Evolutionary conservation across 495 filamentous ascomycete genomes (phyloP).

Genomic region (Xylaria flabelliformis): DNA sequence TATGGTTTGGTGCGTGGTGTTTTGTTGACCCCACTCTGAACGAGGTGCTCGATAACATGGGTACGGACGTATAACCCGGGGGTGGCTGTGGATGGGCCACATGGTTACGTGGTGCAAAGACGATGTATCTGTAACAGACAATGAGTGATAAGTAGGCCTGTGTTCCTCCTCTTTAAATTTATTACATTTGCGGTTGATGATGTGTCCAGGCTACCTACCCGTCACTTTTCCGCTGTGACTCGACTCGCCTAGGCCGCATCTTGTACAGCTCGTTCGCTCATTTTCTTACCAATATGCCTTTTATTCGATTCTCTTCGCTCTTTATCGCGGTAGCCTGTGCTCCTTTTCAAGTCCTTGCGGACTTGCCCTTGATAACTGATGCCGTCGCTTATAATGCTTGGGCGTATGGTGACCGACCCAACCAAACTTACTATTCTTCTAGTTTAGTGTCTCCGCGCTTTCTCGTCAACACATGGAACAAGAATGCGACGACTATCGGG

Average conservation of each 20-base stretch:
- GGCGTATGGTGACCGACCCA: constrained; percentile 46
- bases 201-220: background rate
- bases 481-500: constrained; percentile 44
- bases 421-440: constrained; percentile 49
- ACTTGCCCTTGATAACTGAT: constrained; percentile 26
- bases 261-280: constrained; percentile 10
- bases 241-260: background rate
- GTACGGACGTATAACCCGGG: background rate
- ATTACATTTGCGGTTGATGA: constrained; percentile 1
- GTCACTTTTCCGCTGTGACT: background rate
- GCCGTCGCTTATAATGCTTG: constrained; percentile 40
- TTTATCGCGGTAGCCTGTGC: background rate
- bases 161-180: background rate
- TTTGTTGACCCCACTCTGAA: background rate
- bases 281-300: constrained; percentile 18
- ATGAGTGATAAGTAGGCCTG: background rate
- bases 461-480: constrained; percentile 44
- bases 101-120: constrained; percentile 6
- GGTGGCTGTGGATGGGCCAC: background rate
- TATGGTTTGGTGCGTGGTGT: too few relatives aligned
- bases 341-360: constrained; percentile 12
- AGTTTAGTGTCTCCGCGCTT: constrained; percentile 46
- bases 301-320: constrained; percentile 1
- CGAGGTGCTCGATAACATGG: background rate
- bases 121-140: background rate